Percentiles rank a stretch among this genome's conserved stretches.
Conservation (phyloP, 148 eudicot species). For the Beta vulgaris region DNA sequence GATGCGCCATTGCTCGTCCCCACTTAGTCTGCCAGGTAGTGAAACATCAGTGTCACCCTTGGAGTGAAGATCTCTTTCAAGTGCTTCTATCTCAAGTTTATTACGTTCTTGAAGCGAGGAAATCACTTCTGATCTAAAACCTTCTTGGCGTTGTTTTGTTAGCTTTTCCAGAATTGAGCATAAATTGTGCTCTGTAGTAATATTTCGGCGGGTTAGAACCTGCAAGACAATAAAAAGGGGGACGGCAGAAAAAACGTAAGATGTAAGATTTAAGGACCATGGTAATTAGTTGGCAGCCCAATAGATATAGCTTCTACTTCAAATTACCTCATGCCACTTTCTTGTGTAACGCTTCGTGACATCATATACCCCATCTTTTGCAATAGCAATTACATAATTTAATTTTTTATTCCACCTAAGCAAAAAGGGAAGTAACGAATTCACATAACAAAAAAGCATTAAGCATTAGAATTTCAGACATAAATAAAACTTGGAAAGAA, state of each 20-base stretch:
- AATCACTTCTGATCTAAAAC: constrained; percentile 41
- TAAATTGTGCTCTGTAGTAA: constrained; percentile 59
- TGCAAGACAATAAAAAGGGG: constrained; percentile 28
- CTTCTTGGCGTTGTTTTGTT: constrained; percentile 60
- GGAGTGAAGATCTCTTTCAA: constrained; percentile 51
- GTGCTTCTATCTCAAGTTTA: constrained; percentile 51
- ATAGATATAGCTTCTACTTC: neutral
- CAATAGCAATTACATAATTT: constrained; percentile 72
- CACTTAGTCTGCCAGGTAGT: constrained; percentile 91
- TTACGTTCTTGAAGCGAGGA: constrained; percentile 63
- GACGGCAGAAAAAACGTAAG: constrained; percentile 7
- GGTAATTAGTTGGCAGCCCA: neutral
- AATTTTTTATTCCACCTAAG: constrained; percentile 81
- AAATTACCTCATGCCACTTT: constrained; percentile 86
- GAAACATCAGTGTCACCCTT: constrained; percentile 58
- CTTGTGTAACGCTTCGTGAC: constrained; percentile 97
- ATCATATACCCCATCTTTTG: constrained; percentile 92
- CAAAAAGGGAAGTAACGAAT: neutral
- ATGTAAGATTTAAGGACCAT: constrained; percentile 3
- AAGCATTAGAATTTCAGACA: neutral
- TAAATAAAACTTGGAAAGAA: constrained; percentile 3
- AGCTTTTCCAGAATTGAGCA: constrained; percentile 50
- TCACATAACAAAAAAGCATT: neutral
- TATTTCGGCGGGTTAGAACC: constrained; percentile 75
- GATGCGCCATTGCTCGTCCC: constrained; percentile 90